Conservation (phyloP, 768 basidiomycete species). For the Exidia glandulosa region DNA sequence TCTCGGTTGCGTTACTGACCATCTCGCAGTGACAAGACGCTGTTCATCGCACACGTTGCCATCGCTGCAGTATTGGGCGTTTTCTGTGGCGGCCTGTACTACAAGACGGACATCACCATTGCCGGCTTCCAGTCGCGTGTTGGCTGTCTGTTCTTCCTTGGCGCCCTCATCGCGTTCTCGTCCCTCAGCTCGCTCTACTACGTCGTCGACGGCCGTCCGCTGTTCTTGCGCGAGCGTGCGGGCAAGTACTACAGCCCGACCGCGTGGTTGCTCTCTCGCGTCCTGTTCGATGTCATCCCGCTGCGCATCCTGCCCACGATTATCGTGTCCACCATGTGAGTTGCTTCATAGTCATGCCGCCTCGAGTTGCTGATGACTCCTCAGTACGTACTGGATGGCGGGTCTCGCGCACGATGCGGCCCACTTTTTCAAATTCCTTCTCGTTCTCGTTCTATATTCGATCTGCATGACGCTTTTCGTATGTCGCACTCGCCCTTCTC, state of each 20-base stretch:
- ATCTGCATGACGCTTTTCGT: slow-evolving; percentile 82
- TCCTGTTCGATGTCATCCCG: slow-evolving; percentile 84
- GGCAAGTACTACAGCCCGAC: slow-evolving; percentile 81
- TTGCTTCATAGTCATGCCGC: not conserved
- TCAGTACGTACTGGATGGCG: slow-evolving; percentile 90
- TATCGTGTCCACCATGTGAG: slow-evolving; percentile 73
- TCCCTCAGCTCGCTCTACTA: slow-evolving; percentile 85
- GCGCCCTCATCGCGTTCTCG: slow-evolving; percentile 84
- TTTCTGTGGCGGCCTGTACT: slow-evolving; percentile 86
- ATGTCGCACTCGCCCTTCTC: slow-evolving; percentile 21
- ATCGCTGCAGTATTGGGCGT: slow-evolving; percentile 68
- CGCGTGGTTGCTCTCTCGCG: slow-evolving; percentile 81
- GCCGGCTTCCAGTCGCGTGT: slow-evolving; percentile 90
- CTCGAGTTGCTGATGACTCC: slow-evolving; percentile 4
- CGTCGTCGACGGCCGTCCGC: slow-evolving; percentile 66
- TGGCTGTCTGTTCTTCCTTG: slow-evolving; percentile 93
- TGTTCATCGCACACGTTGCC: slow-evolving; percentile 69
- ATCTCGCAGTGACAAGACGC: slow-evolving; percentile 57
- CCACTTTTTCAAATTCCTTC: slow-evolving; percentile 89
- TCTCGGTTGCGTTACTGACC: not conserved
- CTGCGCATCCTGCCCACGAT: slow-evolving; percentile 84
- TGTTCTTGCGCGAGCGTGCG: slow-evolving; percentile 86
- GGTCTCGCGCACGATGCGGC: slow-evolving; percentile 69
- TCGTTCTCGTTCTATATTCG: slow-evolving; percentile 78
- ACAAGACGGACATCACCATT: slow-evolving; percentile 64